Conservation (phyloP, 805 yeast genomes). For the Ogataea pignaliae region DNA sequence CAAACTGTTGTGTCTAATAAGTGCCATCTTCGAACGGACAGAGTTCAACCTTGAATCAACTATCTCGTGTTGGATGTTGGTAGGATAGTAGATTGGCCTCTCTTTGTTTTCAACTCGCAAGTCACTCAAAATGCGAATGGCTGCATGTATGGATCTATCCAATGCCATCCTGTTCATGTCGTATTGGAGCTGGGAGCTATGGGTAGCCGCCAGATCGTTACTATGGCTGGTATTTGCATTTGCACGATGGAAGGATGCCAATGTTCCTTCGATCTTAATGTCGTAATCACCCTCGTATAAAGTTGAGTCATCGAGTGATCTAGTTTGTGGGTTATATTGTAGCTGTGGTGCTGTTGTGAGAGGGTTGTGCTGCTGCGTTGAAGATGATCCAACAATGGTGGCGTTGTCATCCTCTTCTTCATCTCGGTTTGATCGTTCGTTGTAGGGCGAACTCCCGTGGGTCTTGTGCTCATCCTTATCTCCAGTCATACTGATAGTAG, state of each 20-base stretch:
- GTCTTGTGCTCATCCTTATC: no score
- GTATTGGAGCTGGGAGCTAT: slow-evolving; percentile 70
- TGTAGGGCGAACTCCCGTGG: no score
- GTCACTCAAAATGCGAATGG: slow-evolving; percentile 46
- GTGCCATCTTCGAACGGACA: slow-evolving; percentile 47
- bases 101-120: slow-evolving; percentile 51
- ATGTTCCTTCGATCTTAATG: slow-evolving; percentile 3
- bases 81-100: slow-evolving; percentile 63
- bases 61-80: slow-evolving; percentile 32
- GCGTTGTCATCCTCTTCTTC: slow-evolving; percentile 18
- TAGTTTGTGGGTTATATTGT: slow-evolving; percentile 16
- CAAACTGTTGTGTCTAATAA: slow-evolving; percentile 39
- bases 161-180: slow-evolving; percentile 66
- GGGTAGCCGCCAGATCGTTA: slow-evolving; percentile 34
- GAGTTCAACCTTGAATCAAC: slow-evolving; percentile 39
- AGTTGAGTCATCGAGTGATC: slow-evolving; percentile 27
- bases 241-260: slow-evolving; percentile 10
- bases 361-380: background rate
- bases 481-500: no score
- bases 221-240: slow-evolving; percentile 12
- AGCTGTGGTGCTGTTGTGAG: slow-evolving; percentile 4
- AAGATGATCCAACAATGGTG: slow-evolving; percentile 15
- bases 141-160: slow-evolving; percentile 54
- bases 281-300: slow-evolving; percentile 21
- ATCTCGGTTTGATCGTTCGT: background rate